Base-by-base conservation (phyloP, 179 eudicot genomes). In the Kewa caespitosa region DNA sequence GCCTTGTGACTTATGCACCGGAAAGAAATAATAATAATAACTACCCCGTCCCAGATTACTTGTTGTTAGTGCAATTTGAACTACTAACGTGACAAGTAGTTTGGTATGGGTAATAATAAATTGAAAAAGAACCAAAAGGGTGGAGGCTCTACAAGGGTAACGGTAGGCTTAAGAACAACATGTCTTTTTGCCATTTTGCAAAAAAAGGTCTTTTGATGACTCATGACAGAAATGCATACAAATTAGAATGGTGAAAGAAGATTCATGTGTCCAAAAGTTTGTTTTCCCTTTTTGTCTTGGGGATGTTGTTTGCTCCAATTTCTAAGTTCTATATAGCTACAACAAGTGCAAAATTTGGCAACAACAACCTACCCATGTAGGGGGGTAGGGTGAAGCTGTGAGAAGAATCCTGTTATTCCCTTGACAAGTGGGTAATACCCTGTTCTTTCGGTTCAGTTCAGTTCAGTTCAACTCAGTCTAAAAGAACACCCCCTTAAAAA, bases 381-480 rank as follows among this genome's bases (percentile, higher is more conserved):
- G 18, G 48, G 42, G 23, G 30, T 52, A 31, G 13, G 10, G 28
- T 15, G 20, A 0, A 25, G n/a, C n/a, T n/a, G n/a, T n/a, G 41
- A 71, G 10, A 42, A 12, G 30, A 20, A 27, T 13, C 79, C 69
- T 69, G 75, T 38, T 59, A 62, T 60, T 74, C 8, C 17, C 31
- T 64, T 57, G 42, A 39, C 15, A 52, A 73, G 55, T 50, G 41
- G 69, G 50, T 46, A 55, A 65, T 31, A 72, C 76, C 50, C 60
- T 74, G 1, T 18, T 15, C 55, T 20, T 48, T 48, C 5, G 55
- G 55, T 48, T 48, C n/a, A n/a, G n/a, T n/a, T n/a, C n/a, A n/a
- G n/a, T n/a, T n/a, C n/a, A n/a, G n/a, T n/a, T n/a, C n/a, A n/a
- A n/a, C n/a, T n/a, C n/a, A n/a, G n/a, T n/a, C n/a, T n/a, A n/a